phyloP scores from a whole-genome alignment of 371 early-diverging fungal genomes.

The Syncephalastrum sp. region DNA sequence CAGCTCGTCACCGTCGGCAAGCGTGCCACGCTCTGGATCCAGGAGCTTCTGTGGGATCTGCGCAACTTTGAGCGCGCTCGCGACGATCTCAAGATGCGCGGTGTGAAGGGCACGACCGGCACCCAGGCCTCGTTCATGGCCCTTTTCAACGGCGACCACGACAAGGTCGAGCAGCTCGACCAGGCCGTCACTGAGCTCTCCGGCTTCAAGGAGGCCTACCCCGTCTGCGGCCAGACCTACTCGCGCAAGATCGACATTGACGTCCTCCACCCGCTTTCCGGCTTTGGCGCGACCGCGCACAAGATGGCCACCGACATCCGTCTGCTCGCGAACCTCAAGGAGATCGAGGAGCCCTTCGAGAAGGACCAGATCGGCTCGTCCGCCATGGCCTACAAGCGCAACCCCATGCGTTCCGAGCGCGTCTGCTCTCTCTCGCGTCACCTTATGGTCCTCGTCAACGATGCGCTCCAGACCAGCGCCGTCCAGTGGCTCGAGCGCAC shows the following conservation, averaged over 20 bases:
- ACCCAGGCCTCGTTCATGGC: slow-evolving; percentile 97
- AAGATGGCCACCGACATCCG: slow-evolving; percentile 97
- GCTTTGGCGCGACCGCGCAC: slow-evolving; percentile 96
- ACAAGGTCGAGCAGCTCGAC: slow-evolving; percentile 90
- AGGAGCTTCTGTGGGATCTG: slow-evolving; percentile 94
- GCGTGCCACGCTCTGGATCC: slow-evolving; percentile 95
- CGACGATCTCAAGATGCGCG: slow-evolving; percentile 89
- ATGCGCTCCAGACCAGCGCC: slow-evolving; percentile 88
- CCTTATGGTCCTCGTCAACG: slow-evolving; percentile 87
- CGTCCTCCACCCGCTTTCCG: slow-evolving; percentile 80
- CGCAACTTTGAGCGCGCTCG: slow-evolving; percentile 90
- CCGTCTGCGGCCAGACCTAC: slow-evolving; percentile 97
- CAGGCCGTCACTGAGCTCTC: slow-evolving; percentile 85
- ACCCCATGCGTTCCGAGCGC: slow-evolving; percentile 98
- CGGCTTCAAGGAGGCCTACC: slow-evolving; percentile 84
- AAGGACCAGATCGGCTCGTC: slow-evolving; percentile 98
- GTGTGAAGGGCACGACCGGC: slow-evolving; percentile 98
- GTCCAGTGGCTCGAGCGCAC: slow-evolving; percentile 98
- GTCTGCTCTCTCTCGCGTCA: slow-evolving; percentile 96
- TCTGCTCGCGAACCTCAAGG: slow-evolving; percentile 94
- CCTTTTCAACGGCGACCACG: slow-evolving; percentile 93
- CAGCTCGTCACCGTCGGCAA: slow-evolving; percentile 98
- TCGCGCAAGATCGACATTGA: slow-evolving; percentile 97
- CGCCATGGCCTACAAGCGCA: slow-evolving; percentile 99
- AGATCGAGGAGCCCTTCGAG: slow-evolving; percentile 98